Evolutionary conservation across 2,329 filamentous ascomycete species (phyloP).

Genomic region (Hypoxylon sp.): DNA sequence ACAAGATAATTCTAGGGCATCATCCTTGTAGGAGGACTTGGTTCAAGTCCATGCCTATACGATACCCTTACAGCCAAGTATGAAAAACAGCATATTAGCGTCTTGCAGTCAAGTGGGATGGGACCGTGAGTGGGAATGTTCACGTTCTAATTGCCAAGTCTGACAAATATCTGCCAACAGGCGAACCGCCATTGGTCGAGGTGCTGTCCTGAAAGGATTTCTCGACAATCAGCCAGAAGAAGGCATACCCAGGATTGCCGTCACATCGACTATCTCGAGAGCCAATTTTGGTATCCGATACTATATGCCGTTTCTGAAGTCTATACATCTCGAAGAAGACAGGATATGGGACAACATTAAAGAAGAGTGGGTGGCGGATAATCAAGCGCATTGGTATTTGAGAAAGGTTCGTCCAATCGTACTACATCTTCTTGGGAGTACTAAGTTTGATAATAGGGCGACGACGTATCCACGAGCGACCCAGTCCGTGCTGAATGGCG

Average conservation of each 20-base stretch:
- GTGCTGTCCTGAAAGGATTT: conserved; percentile 33
- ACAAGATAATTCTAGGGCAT: conserved; percentile 17
- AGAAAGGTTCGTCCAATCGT: conserved; percentile 1
- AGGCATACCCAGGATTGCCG: too few species aligned
- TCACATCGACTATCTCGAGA: conserved; percentile 11
- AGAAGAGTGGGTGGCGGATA: not conserved
- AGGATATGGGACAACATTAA: not conserved
- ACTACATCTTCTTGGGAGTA: not conserved
- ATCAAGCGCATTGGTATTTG: conserved; percentile 19
- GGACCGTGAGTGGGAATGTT: not conserved
- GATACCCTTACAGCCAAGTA: conserved; percentile 16
- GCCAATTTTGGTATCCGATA: conserved; percentile 6
- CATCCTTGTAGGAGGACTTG: conserved; percentile 45
- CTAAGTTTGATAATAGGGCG: conserved; percentile 2
- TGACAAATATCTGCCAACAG: conserved; percentile 17
- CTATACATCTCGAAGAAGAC: not conserved
- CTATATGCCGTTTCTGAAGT: not conserved
- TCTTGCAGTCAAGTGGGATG: conserved; percentile 9
- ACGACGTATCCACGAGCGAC: conserved; percentile 2
- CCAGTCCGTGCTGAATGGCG: conserved; percentile 1
- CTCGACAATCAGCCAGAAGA: conserved; percentile 11
- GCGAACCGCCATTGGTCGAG: conserved; percentile 43
- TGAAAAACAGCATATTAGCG: not conserved
- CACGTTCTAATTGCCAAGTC: not conserved
- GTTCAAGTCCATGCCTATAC: conserved; percentile 33